phyloP scores from a whole-genome alignment of 164 flowering plant genomes.

The Cinnamomum chago region DNA sequence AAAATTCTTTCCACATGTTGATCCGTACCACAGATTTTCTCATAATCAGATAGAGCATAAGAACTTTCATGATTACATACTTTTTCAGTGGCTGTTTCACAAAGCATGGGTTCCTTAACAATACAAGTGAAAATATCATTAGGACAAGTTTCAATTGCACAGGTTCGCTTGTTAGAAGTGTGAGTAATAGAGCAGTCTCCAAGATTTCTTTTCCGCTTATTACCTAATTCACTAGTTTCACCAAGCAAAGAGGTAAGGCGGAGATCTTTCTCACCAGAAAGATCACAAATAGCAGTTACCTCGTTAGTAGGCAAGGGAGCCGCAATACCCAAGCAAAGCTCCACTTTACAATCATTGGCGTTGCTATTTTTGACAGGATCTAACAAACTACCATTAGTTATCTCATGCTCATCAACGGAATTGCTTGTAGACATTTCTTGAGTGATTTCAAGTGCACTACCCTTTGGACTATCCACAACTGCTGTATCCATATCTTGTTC shows the following conservation, averaged over 20 bases:
- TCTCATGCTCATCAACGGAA: slow-evolving; percentile 5
- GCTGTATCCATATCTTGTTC: slow-evolving; percentile 1
- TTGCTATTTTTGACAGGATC: background rate
- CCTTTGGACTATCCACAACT: background rate
- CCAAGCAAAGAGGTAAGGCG: background rate
- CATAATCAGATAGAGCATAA: background rate
- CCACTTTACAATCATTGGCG: background rate
- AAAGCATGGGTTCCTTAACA: background rate
- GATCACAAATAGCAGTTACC: background rate
- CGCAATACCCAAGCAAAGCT: background rate
- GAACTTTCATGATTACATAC: too few relatives aligned
- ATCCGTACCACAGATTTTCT: background rate
- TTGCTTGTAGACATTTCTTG: slow-evolving; percentile 2
- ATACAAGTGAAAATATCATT: background rate
- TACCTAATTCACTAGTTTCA: background rate
- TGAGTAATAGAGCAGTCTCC: background rate
- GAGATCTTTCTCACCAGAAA: slow-evolving; percentile 17
- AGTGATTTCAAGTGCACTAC: background rate
- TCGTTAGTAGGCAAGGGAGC: background rate
- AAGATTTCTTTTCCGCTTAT: background rate
- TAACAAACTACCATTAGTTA: slow-evolving; percentile 4
- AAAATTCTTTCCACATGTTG: slow-evolving; percentile 14
- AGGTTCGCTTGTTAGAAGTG: background rate
- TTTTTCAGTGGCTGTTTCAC: too few relatives aligned
- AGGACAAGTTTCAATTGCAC: slow-evolving; percentile 6